Base-by-base conservation (phyloP, 108 stramenopile species). In the Skeletonema potamos region DNA sequence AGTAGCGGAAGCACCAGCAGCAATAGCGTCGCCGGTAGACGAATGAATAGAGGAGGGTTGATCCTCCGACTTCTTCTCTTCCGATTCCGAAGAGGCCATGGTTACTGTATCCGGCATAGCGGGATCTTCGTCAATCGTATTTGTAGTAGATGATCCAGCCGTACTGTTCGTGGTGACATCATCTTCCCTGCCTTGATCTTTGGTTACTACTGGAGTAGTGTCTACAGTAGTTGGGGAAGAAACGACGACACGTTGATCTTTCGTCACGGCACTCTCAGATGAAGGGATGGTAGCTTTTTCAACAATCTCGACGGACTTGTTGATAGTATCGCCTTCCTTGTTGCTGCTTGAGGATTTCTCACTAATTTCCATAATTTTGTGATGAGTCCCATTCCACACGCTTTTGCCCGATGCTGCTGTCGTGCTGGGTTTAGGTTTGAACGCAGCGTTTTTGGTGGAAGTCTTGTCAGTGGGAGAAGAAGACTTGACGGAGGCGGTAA, bases 361-460 rank as follows among this genome's bases (percentile, higher is more conserved):
- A 66, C 58, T 27, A 37, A 64, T 37, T 70, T 58, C 58, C 30
- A 61, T 77, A 56, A 76, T 69, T 58, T 48, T 65, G 39, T 69
- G 63, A 57, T 77, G 68, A 46, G 62, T 70, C 17, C 76, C 76
- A 62, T 77, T 77, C 76, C 76, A 77, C 15, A 64, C 76, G 41
- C 34, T 71, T 71, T 36, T 77, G 7, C 20, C 22, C 22, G 48
- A 22, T 10, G 48, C 9, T 56, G 48, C 28, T 24, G 39, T 17
- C 11, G 27, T 20, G 55, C 48, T 26, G 59, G 32, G 27, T n/a
- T 51, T 18, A 22, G 22, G 22, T 9, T 22, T 22, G 4, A 24
- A 51, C 3, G 64, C 37, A 46, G 30, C 39, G n/a, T 28, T 11
- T 5, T 20, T 15, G n/a, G 58, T 62, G 51, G 58, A 24, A 29